phyloP scores from a whole-genome alignment of 805 yeast genomes.

The Candida tallmaniae region DNA sequence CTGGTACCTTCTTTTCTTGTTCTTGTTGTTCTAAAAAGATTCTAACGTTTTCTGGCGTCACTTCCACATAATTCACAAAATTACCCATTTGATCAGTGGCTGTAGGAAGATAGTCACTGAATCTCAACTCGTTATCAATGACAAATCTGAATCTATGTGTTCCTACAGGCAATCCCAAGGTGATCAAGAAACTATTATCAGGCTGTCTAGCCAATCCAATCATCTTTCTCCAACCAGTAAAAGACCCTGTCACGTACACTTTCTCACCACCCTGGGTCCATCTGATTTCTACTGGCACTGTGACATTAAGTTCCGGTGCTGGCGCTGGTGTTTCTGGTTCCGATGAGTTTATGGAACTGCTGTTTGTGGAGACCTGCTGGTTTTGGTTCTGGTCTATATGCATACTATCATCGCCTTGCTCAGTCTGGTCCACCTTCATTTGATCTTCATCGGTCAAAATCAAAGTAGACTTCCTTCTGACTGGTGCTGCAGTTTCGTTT shows the following conservation, averaged over 20 bases:
- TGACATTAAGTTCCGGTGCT: constrained; percentile 23
- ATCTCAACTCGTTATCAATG: constrained; percentile 87
- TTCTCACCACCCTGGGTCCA: constrained; percentile 97
- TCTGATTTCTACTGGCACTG: constrained; percentile 60
- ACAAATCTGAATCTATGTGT: constrained; percentile 92
- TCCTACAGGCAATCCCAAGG: constrained; percentile 79
- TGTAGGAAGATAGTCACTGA: constrained; percentile 85
- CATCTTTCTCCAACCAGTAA: constrained; percentile 98
- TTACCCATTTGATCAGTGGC: constrained; percentile 98
- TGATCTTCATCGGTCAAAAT: constrained; percentile 67
- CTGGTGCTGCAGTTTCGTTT: constrained; percentile 17
- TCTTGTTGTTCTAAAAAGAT: constrained; percentile 26
- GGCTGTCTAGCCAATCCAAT: constrained; percentile 65
- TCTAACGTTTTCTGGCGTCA: constrained; percentile 41
- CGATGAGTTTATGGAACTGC: constrained; percentile 1
- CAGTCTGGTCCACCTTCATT: constrained; percentile 33
- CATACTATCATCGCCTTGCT: constrained; percentile 8
- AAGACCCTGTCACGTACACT: constrained; percentile 95
- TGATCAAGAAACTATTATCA: constrained; percentile 58
- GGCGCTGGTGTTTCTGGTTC: background rate
- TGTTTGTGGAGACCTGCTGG: constrained; percentile 4
- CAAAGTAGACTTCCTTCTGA: constrained; percentile 64
- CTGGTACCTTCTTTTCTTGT: constrained; percentile 13
- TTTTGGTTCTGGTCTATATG: constrained; percentile 16
- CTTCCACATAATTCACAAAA: constrained; percentile 87